Evolutionary conservation across 139 green algal genomes (phyloP), one percentile per base, ranked within the genome.

Genomic region (Coccomyxa sp.): DNA sequence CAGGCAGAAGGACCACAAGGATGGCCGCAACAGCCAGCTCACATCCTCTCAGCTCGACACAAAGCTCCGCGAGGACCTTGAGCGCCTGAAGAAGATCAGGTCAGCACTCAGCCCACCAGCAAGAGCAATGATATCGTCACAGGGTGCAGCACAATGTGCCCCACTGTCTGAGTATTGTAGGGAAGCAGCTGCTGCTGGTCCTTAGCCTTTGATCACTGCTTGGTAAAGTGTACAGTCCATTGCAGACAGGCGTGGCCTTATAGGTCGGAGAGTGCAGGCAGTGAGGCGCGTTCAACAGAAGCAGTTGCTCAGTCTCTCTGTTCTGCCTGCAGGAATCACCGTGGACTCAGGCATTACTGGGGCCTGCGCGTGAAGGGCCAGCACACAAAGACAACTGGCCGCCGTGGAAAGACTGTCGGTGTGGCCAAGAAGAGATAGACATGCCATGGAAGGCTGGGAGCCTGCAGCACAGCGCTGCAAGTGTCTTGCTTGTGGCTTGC

Each of bases 41-140:
- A 95, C 91, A 29, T 95, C 94, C 35, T 94, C 88, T 31, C 78
- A 76, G 24, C 82, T 99, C 50, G 96, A 99, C 87, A 96, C 91
- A 71, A 92, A 95, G 85, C 79, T 97, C 81, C 95, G 95, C 86
- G 95, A 99, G 76, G 97, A 99, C 84, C 86, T 99, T 72, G 96
- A 99, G 93, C 89, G 96, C 78, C 90, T 99, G 31, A 99, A 99
- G 95, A 99, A 99, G 95, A 99, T 99, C 90, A 87, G 92, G 87
- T 92, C 70, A 18, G 35, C 29, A 29, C 39, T 68, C 12, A 44
- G 50, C 50, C 50, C 55, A 22, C 50, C 50, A 31, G 50, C 50
- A 64, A 31, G 22, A 10, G 22, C 50, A 64, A 31, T 18, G 18
- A 64, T 64, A n/a, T n/a, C n/a, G n/a, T n/a, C n/a, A n/a, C n/a